Conservation (phyloP, 441 rosid species). For the Euphorbia schlechtendalii region DNA sequence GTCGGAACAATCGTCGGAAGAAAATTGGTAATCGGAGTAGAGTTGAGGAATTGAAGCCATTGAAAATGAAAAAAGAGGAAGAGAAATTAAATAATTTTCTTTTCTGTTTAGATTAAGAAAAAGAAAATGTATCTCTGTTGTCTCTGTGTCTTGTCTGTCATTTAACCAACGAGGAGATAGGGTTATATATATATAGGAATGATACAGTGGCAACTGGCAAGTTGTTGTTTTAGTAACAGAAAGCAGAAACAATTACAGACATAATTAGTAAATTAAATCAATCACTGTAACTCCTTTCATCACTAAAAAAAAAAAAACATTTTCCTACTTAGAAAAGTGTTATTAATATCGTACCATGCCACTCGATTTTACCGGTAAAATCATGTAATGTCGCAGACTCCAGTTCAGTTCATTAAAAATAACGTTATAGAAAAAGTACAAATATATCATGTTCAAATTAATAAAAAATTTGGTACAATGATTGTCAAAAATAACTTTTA, state of each 20-base stretch:
- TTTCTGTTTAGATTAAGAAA: not conserved
- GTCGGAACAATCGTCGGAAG: slow-evolving; percentile 32
- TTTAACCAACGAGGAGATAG: slow-evolving; percentile 6
- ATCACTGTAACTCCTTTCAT: not conserved
- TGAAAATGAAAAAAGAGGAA: not conserved
- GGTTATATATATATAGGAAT: slow-evolving; percentile 13
- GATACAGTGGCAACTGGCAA: slow-evolving; percentile 20
- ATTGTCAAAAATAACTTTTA: no score
- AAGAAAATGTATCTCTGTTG: not conserved
- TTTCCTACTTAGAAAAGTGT: no score
- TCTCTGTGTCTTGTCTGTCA: slow-evolving; percentile 14
- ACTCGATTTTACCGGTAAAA: no score
- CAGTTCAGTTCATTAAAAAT: no score
- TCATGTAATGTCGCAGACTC: no score
- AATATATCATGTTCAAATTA: no score
- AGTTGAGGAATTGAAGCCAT: slow-evolving; percentile 59
- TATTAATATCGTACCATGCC: no score
- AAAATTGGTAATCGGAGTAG: slow-evolving; percentile 35
- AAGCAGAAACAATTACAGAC: not conserved
- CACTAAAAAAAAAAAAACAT: no score
- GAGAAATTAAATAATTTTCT: not conserved
- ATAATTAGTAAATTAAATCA: slow-evolving; percentile 17
- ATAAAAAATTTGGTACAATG: no score
- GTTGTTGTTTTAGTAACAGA: slow-evolving; percentile 13
- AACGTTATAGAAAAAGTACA: no score